Percentiles rank a stretch among this genome's conserved stretches.
Conservation (phyloP, 306 rosid species). For the Corylus americana region DNA sequence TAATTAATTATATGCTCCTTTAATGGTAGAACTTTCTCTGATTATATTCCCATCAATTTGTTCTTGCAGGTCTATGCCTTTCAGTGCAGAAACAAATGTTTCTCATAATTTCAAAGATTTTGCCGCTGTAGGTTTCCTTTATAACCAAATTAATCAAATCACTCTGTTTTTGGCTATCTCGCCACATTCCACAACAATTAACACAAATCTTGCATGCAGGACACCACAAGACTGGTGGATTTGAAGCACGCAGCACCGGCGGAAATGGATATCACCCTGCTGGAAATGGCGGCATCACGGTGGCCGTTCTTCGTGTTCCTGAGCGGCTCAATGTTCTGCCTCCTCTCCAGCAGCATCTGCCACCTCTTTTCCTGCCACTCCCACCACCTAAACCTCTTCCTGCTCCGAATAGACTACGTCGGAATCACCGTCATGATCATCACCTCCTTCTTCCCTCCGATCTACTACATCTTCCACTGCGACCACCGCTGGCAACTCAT, state of each 20-base stretch:
- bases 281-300: slow-evolving; percentile 31
- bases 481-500: slow-evolving; percentile 78
- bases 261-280: slow-evolving; percentile 31
- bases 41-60: background rate
- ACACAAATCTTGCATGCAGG: slow-evolving; percentile 38
- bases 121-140: slow-evolving; percentile 35
- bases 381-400: slow-evolving; percentile 49
- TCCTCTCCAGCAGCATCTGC: slow-evolving; percentile 85
- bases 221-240: slow-evolving; percentile 51
- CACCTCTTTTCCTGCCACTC: slow-evolving; percentile 96
- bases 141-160: background rate
- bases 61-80: slow-evolving; percentile 57
- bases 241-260: slow-evolving; percentile 46
- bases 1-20: background rate
- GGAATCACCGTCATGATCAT: slow-evolving; percentile 91
- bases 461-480: slow-evolving; percentile 87
- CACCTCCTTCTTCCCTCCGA: slow-evolving; percentile 93
- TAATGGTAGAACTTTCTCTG: background rate
- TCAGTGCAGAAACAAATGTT: slow-evolving; percentile 54
- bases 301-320: slow-evolving; percentile 97
- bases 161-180: too few relatives aligned
- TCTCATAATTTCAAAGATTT: slow-evolving; percentile 52
- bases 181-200: too few relatives aligned
- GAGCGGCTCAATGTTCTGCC: slow-evolving; percentile 91
- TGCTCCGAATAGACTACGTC: slow-evolving; percentile 68